Evolutionary conservation across 371 early-diverging fungal genomes (phyloP).

Genomic region (Mortierella sp.): DNA sequence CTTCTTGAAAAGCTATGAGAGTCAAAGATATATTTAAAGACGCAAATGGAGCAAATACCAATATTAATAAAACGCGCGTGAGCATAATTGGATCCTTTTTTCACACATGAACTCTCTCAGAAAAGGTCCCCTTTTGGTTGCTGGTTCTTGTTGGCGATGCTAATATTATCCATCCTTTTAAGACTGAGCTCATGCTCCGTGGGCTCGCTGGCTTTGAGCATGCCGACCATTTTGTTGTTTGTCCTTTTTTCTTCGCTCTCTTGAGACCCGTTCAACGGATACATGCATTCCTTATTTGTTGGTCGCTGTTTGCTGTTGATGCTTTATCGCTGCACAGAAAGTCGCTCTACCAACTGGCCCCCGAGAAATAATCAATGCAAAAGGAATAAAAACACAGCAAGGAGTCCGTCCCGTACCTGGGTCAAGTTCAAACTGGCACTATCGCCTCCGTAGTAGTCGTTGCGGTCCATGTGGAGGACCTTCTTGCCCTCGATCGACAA

Average conservation of each 20-base stretch:
- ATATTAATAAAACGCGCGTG: constrained; percentile 11
- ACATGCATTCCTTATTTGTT: not conserved
- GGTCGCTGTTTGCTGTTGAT: not conserved
- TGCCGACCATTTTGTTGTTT: not conserved
- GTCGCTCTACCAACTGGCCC: constrained; percentile 3
- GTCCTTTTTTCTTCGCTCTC: not conserved
- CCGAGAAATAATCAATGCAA: not conserved
- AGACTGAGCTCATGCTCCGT: constrained; percentile 12
- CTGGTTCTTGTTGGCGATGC: not conserved
- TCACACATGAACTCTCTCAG: not conserved
- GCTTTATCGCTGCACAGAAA: not conserved
- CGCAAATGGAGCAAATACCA: not conserved
- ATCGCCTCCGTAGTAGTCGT: constrained; percentile 99
- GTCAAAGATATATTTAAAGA: constrained; percentile 1
- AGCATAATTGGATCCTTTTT: not conserved
- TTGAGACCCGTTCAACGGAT: not conserved
- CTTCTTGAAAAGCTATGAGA: constrained; percentile 83
- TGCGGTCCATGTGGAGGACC: constrained; percentile 98
- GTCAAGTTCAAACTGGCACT: constrained; percentile 94
- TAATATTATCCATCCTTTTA: constrained; percentile 7
- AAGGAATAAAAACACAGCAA: constrained; percentile 1
- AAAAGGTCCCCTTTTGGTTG: not conserved
- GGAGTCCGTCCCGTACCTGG: constrained; percentile 72
- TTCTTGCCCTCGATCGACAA: constrained; percentile 98
- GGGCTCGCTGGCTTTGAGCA: constrained; percentile 11